Base-by-base conservation (phyloP, 2,329 filamentous ascomycete genomes). In the Sporothrix pseudoabietina region DNA sequence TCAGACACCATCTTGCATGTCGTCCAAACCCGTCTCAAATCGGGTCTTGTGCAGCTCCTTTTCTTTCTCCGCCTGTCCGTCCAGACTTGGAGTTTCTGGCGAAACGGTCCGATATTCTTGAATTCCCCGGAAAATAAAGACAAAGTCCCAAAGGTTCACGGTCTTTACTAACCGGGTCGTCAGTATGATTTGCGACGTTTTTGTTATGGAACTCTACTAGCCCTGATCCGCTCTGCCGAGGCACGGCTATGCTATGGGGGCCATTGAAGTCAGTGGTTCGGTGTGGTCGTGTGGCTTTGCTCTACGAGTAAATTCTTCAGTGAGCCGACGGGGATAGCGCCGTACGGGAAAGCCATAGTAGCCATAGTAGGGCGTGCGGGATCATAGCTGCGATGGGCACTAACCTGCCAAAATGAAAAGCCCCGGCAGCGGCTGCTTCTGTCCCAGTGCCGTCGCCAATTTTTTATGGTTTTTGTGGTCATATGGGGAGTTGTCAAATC, bases 151-250 rank as follows among this genome's bases (percentile, higher is more conserved):
- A 19, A 19, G 26, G 19, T 16, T 19, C 30, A 8, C 19, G n/a
- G 35, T 10, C 9, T 26, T 44, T 16, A 65, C 10, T 65, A 47
- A 9, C 61, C 32, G 61, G 39, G n/a, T n/a, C 39, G 10, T 47
- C 4, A 19, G 9, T 19, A 30, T 52, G n/a, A 30, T 49, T 32
- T 71, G 39, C 32, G 19, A 16, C 49, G 30, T 12, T 69, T 55
- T 55, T 16, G 10, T 35, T n/a, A 16, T 5, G n/a, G 26, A 39
- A 69, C 52, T 49, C 16, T 32, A 14, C 10, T 70, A 47, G 35
- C 63, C 55, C 52, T 49, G 39, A 69, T 75, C 75, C 73, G 70
- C 54, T 75, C 75, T 75, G 68, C 74, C 75, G 75, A 75, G 74
- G 75, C 73, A 71, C 65, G 65, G 69, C 70, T 69, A 39, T 61